These are phyloP conservation scores for Hevea brasiliensis DNA, from an alignment of 345 rosid genomes.

Conservation along the genomic window DNA sequence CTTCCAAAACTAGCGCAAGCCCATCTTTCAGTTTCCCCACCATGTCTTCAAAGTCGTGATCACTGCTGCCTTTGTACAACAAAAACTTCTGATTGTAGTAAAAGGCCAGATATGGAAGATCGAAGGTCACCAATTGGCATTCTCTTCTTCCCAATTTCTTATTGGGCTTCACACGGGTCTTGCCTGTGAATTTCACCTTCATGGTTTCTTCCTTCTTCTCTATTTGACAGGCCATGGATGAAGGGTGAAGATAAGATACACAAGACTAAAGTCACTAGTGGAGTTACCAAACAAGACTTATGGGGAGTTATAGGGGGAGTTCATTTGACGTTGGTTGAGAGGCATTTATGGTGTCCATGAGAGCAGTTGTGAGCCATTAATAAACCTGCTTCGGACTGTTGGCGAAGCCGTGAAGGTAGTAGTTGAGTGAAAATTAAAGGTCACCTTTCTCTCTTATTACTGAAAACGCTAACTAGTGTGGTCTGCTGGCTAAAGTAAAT, in stretches of 20 bases:
- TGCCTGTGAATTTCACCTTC: conserved; percentile 46
- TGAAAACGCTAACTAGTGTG: too few relatives aligned
- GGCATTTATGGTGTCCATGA: conserved; percentile 53
- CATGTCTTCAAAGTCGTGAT: conserved; percentile 30
- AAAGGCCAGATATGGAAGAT: conserved; percentile 83
- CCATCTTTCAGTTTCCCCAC: conserved; percentile 83
- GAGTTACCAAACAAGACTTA: not conserved
- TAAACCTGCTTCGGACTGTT: not conserved
- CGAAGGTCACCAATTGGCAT: conserved; percentile 74
- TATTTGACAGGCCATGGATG: conserved; percentile 16
- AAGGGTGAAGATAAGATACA: not conserved
- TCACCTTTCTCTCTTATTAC: not conserved
- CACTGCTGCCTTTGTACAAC: conserved; percentile 47
- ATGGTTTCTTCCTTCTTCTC: conserved; percentile 9
- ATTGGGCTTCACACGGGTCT: conserved; percentile 61
- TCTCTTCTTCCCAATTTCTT: conserved; percentile 61
- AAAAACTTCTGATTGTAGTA: conserved; percentile 91
- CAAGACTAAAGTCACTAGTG: not conserved
- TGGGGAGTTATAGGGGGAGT: conserved; percentile 21
- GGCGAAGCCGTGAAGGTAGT: not conserved
- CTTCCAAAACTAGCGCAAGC: conserved; percentile 59
- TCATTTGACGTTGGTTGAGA: conserved; percentile 37
- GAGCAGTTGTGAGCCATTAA: conserved; percentile 52
- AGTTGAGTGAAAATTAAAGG: not conserved
- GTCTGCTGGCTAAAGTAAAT: not conserved